Evolutionary conservation across 192 early-diverging fungal species (phyloP).

Genomic region (Mortierella alpina): DNA sequence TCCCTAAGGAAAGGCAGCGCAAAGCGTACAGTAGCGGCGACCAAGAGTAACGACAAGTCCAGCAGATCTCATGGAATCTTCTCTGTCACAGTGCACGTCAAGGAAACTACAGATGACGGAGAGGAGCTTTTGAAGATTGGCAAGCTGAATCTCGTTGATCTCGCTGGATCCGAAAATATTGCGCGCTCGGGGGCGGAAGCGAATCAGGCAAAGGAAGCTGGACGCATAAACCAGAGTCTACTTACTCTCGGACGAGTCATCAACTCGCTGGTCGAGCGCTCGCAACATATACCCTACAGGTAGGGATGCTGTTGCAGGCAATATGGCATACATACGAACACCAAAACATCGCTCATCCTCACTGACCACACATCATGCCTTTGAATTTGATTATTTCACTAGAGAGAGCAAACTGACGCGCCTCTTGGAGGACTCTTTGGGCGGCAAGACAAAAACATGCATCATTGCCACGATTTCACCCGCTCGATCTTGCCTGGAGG

Average conservation of each 20-base stretch:
- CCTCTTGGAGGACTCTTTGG: conserved; percentile 90
- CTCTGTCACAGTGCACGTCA: conserved; percentile 89
- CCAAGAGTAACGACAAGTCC: conserved; percentile 91
- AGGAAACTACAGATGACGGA: conserved; percentile 82
- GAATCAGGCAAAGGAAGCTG: conserved; percentile 85
- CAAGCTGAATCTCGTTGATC: conserved; percentile 95
- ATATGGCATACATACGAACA: not conserved
- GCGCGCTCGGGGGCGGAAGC: conserved; percentile 90
- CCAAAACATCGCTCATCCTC: not conserved
- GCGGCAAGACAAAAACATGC: conserved; percentile 92
- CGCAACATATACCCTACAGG: conserved; percentile 76
- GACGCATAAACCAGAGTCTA: conserved; percentile 89
- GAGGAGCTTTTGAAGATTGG: conserved; percentile 93
- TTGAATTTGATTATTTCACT: not conserved
- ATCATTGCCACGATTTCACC: conserved; percentile 96
- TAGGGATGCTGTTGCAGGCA: conserved; percentile 1
- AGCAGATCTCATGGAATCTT: conserved; percentile 96
- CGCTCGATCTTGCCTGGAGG: conserved; percentile 71
- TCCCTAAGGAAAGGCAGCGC: conserved; percentile 77
- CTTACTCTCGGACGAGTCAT: conserved; percentile 80
- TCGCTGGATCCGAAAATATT: conserved; percentile 96
- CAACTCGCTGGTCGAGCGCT: conserved; percentile 68
- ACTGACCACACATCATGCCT: not conserved
- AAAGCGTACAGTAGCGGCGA: conserved; percentile 84
- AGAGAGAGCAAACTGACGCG: conserved; percentile 90